Evolutionary conservation across 2,329 filamentous ascomycete genomes (phyloP).

Genomic region (Pseudocercospora macadamiae): DNA sequence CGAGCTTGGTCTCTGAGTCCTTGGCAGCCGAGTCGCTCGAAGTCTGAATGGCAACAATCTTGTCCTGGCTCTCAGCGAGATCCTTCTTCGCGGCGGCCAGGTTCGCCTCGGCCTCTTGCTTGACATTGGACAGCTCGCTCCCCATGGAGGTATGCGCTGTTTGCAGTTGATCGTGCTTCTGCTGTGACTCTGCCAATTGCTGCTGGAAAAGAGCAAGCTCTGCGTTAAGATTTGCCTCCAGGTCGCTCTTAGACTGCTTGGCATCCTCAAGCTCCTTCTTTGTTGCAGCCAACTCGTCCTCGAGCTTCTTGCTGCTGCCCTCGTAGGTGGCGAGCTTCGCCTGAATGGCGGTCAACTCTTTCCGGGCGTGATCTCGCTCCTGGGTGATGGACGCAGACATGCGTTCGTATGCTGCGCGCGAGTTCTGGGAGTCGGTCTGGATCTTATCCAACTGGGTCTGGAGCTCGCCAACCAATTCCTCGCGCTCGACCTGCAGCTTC

Average conservation of each 20-base stretch:
- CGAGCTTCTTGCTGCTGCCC: constrained; percentile 14
- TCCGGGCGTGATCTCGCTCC: constrained; percentile 29
- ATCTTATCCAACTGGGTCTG: constrained; percentile 18
- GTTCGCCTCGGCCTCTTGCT: constrained; percentile 19
- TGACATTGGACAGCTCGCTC: constrained; percentile 17
- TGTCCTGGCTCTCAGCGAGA: constrained; percentile 18
- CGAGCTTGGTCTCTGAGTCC: constrained; percentile 18
- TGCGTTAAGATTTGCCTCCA: constrained; percentile 18
- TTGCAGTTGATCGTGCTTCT: constrained; percentile 17
- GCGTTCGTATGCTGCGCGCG: constrained; percentile 21
- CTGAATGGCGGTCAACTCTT: constrained; percentile 22
- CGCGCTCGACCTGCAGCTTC: constrained; percentile 15
- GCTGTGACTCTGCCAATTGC: constrained; percentile 14
- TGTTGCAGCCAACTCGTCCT: constrained; percentile 17
- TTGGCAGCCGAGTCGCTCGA: constrained; percentile 19
- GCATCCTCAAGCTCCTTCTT: constrained; percentile 20
- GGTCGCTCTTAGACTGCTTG: constrained; percentile 14
- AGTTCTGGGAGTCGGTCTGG: constrained; percentile 18
- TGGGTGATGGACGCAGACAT: constrained; percentile 27
- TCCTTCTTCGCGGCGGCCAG: constrained; percentile 21
- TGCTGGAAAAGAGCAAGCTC: constrained; percentile 21
- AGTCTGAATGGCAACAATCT: constrained; percentile 14
- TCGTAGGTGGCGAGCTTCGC: constrained; percentile 18
- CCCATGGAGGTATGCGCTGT: constrained; percentile 15
- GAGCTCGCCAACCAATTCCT: constrained; percentile 15